Base-by-base conservation (phyloP, 2,329 filamentous ascomycete genomes). In the Teratosphaeria gauchensis region DNA sequence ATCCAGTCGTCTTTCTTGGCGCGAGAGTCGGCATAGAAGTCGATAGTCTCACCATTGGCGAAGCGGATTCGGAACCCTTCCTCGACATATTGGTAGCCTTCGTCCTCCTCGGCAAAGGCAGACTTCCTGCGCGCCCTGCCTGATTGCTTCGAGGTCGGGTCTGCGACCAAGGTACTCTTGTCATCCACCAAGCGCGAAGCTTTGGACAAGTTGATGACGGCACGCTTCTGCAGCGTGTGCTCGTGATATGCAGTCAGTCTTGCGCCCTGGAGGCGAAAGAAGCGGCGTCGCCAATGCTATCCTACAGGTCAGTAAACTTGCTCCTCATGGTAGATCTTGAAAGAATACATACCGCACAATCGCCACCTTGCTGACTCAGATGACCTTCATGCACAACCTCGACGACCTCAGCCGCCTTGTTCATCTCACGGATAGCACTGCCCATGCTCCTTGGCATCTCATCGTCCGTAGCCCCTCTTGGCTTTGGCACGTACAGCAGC, bases 381-480 rank as follows among this genome's bases (percentile, higher is more conserved):
- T 88, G 86, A 32, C 94, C 92, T 74, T 99, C 92, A 80, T 84
- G 95, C 31, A 65, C 70, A 66, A 85, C 87, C 62, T 88, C 85
- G 62, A 88, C 83, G 62, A 89, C 82, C 72, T 89, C 88, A 72
- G 96, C 91, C 1, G 92, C 91, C 56, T 92, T 90, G 74, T 88
- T 90, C 76, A 99, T 85, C 77, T 97, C 94, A 19, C 94, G 84
- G 66, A 97, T 88, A 73, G 91, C 96, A 51, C 90, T 89, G 74
- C 94, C 95, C 92, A 99, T 96, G 78, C 92, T 96, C 85, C 97
- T 97, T 57, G 94, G 94, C 90, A 99, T 96, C 66, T 97, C 92
- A 16, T 96, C 92, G 64, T 97, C 94, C 32, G 57, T 35, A 16
- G 86, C 82, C 52, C 88, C 88, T 78, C 90, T 92, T 4, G 94